Evolutionary conservation across 2,329 filamentous ascomycete genomes (phyloP).

Genomic region (Grosmannia huntii): DNA sequence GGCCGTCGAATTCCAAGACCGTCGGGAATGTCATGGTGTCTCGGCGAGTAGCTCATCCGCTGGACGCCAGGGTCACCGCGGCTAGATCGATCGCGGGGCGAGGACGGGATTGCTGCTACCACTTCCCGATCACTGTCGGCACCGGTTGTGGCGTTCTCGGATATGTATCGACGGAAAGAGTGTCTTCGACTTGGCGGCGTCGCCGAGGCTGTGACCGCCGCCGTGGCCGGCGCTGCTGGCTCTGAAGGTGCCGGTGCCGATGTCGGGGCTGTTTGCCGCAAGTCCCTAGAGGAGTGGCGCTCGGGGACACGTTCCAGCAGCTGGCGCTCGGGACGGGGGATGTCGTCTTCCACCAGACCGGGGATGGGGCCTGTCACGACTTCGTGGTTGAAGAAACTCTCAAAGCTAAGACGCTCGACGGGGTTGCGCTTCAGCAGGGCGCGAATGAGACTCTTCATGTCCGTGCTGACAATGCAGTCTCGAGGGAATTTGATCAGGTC

Average conservation of each 20-base stretch:
- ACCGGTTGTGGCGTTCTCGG: slow-evolving; percentile 9
- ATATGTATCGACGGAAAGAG: slow-evolving; percentile 26
- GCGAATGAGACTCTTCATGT: slow-evolving; percentile 71
- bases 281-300: slow-evolving; percentile 21
- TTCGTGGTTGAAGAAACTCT: slow-evolving; percentile 66
- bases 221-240: not conserved
- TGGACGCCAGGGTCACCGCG: slow-evolving; percentile 6
- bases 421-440: slow-evolving; percentile 74
- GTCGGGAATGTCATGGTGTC: slow-evolving; percentile 31
- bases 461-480: slow-evolving; percentile 56
- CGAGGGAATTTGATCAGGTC: slow-evolving; percentile 75
- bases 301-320: slow-evolving; percentile 12
- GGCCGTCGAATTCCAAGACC: slow-evolving; percentile 41
- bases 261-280: not conserved
- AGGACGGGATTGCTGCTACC: slow-evolving; percentile 5
- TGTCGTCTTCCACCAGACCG: slow-evolving; percentile 66
- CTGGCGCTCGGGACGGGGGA: slow-evolving; percentile 26
- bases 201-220: slow-evolving; percentile 8
- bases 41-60: slow-evolving; percentile 29
- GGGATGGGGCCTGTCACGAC: slow-evolving; percentile 68
- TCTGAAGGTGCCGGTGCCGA: not conserved
- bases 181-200: slow-evolving; percentile 19
- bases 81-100: slow-evolving; percentile 6
- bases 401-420: slow-evolving; percentile 72
- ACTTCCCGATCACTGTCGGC: slow-evolving; percentile 25